Evolutionary conservation across 140 eudicot species (phyloP), one percentile per base, ranked within the genome.

Genomic region (Ambrosia hybrid): DNA sequence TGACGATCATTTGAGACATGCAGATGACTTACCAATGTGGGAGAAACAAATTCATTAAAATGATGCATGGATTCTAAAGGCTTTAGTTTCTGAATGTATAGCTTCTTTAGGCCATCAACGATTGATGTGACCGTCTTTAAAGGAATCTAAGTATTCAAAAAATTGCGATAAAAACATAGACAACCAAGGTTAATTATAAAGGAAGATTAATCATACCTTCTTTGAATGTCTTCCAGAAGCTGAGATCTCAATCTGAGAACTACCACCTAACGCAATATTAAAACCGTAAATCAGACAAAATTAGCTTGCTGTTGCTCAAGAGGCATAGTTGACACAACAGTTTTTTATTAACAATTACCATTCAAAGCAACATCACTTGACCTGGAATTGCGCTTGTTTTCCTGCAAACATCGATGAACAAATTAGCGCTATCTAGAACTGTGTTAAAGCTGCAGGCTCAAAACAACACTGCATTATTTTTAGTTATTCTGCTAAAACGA

Each of bases 51-150:
- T 67, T 92, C 96, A 74, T 87, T 77, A 58, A 87, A 92, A 30
- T 71, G 84, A 65, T 92, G 89, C 72, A 88, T 85, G 16, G 71
- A 58, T 81, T 92, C 98, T 71, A 89, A 67, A 26, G 98, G 98
- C 83, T 85, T 89, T 75, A 92, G 73, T 74, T 85, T 92, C 83
- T 92, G 84, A 64, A 85, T 67, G 68, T 92, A 92, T 71, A 89
- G 78, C 81, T 84, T 89, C 86, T 92, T 92, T 83, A 92, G 73
- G 49, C 98, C 98, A 83, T 92, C 98, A 41, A 85, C 59, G 8
- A 92, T 85, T 21, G 98, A 92, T 16, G 96, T 92, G 33, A 92
- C 98, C 55, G 96, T 67, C 49, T 66, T 63, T 37, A 78, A 82
- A 6, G 94, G 71, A 17, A 85, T 73, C 95, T 92, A 80, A 77